Base-by-base conservation (phyloP, 805 yeast genomes). In the Yamadazyma philogaea region DNA sequence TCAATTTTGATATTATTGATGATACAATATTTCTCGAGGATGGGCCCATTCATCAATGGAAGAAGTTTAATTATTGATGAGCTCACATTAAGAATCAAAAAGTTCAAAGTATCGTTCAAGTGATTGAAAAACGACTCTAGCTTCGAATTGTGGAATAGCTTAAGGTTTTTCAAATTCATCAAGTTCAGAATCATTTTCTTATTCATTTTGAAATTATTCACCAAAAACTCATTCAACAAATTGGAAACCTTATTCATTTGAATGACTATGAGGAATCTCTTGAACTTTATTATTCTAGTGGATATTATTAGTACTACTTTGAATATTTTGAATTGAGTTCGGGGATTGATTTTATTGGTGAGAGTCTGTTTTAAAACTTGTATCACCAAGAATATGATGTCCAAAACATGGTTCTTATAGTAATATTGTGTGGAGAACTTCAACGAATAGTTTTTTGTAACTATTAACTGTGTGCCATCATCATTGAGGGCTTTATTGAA, bases 1-100 rank as follows among this genome's bases (percentile, higher is more conserved):
- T 51, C 50, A 12, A 67, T 31, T 33, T 61, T 57, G 11, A 70
- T 56, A 31, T 61, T 58, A 44, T 70, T 68, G n/a, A 69, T 60
- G 17, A 51, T 51, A 42, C 72, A 67, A 43, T 68, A 70, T 46
- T 66, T 63, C 43, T 70, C 72, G 20, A 70, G 53, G 7, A 61
- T 48, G 1, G 59, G 61, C 0, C 75, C 74, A 45, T 70, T 67
- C 24, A 65, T 43, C 19, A 49, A 44, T 0, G 72, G 68, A 1
- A 70, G 41, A 6, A 68, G 47, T 16, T 56, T 56, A 7, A 52
- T 39, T 12, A 66, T 59, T 3, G 66, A 61, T n/a, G 46, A 39
- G 40, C 47, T 59, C 22, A 64, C 39, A 44, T 64, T 62, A 39
- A 62, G 49, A 17, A 54, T 55, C 30, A 68, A 46, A 20, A 65